These are phyloP conservation scores for Jatropha multifida DNA, from an alignment of 441 rosid genomes.

Conservation along the genomic window DNA sequence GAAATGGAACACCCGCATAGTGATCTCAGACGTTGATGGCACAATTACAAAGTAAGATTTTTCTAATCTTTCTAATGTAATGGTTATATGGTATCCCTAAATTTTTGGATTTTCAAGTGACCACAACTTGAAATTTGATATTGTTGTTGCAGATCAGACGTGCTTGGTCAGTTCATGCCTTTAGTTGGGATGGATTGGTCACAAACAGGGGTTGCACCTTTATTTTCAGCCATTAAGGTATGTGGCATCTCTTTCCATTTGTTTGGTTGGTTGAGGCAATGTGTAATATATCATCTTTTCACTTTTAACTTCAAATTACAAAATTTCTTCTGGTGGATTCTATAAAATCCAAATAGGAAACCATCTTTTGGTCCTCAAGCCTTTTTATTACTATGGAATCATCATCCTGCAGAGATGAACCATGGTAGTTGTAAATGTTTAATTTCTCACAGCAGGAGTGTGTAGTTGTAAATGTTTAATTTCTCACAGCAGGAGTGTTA, in stretches of 20 bases:
- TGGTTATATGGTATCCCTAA: not conserved
- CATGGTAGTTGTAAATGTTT: not conserved
- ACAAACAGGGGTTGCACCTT: conserved; percentile 92
- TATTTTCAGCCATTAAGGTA: conserved; percentile 92
- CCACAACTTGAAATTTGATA: not conserved
- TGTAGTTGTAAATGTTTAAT: not conserved
- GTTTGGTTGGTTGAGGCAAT: not conserved
- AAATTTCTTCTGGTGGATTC: conserved; percentile 8
- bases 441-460: not conserved
- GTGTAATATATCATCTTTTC: not conserved
- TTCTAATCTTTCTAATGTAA: conserved; percentile 10
- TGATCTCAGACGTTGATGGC: conserved; percentile 98
- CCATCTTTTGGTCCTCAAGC: conserved; percentile 12
- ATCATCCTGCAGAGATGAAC: not conserved
- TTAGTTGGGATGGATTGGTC: conserved; percentile 96
- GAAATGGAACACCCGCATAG: conserved; percentile 93
- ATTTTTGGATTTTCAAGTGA: not conserved
- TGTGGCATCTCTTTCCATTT: conserved; percentile 28
- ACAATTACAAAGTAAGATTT: conserved; percentile 82
- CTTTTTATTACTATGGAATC: conserved; percentile 13
- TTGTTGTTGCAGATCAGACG: conserved; percentile 75
- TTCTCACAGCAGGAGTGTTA: not conserved
- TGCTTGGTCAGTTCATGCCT: conserved; percentile 99
- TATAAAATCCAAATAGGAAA: not conserved
- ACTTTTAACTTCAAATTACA: not conserved